Percentiles rank a stretch among this genome's conserved stretches.
phyloP scores from a whole-genome alignment of 768 basidiomycete species.

The Termitomyces sp. region DNA sequence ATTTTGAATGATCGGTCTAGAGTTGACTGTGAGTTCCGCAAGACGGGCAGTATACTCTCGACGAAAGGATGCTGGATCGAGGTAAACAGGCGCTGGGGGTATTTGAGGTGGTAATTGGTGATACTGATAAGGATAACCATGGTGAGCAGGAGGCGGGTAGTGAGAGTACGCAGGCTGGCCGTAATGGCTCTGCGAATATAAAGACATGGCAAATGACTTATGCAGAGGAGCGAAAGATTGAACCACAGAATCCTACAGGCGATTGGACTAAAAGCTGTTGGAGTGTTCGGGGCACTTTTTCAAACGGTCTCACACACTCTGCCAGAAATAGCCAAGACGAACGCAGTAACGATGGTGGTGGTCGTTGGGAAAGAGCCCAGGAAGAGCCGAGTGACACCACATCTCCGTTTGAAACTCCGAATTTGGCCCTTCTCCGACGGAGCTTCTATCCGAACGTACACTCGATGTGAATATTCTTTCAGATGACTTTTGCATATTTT shows the following conservation, averaged over 20 bases:
- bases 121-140: constrained; percentile 36
- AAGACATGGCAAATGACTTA: constrained; percentile 45
- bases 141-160: constrained; percentile 36
- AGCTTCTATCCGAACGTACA: background rate
- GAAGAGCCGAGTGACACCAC: constrained; percentile 16
- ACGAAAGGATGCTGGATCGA: constrained; percentile 70
- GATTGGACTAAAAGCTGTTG: constrained; percentile 10
- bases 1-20: constrained; percentile 88
- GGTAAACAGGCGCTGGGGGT: constrained; percentile 28
- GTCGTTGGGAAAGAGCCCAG: constrained; percentile 27
- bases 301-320: constrained; percentile 47
- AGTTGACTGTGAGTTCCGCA: constrained; percentile 85
- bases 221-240: constrained; percentile 13
- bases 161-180: constrained; percentile 51
- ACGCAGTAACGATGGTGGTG: constrained; percentile 31
- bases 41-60: constrained; percentile 74
- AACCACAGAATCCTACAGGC: constrained; percentile 12
- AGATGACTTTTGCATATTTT: too few species aligned
- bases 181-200: constrained; percentile 60
- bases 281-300: constrained; percentile 29
- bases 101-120: constrained; percentile 41
- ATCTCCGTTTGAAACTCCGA: constrained; percentile 27
- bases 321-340: constrained; percentile 31
- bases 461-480: background rate
- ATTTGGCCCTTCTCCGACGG: constrained; percentile 11